Conservation (phyloP, 768 basidiomycete genomes). For the Russula virescens region DNA sequence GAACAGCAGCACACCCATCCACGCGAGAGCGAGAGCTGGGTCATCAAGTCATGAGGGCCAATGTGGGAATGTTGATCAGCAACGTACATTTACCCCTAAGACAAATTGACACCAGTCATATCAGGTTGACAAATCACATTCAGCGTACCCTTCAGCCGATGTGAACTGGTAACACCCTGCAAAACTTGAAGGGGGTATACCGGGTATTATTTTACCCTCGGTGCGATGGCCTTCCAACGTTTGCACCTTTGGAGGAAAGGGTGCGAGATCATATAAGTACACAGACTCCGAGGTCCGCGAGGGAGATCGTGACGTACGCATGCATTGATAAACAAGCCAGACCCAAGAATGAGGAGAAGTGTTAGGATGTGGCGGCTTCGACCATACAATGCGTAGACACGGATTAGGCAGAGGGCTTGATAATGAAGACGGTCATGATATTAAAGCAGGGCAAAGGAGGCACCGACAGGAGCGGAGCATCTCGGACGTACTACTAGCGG, state of each 20-base stretch:
- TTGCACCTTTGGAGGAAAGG: no score
- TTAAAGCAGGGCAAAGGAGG: no score
- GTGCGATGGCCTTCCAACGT: not conserved
- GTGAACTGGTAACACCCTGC: constrained; percentile 8
- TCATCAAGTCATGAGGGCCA: not conserved
- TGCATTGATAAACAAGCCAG: no score
- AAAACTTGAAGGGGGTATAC: no score
- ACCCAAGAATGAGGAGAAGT: not conserved
- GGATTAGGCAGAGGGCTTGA: not conserved
- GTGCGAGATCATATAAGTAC: not conserved
- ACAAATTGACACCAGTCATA: no score
- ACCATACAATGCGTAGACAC: constrained; percentile 12
- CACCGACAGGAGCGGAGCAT: no score
- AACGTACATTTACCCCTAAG: constrained; percentile 9
- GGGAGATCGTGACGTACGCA: no score
- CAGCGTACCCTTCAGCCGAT: constrained; percentile 4
- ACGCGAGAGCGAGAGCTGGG: constrained; percentile 9
- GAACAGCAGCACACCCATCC: constrained; percentile 8
- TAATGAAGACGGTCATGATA: not conserved
- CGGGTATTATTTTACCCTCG: not conserved
- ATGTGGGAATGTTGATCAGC: not conserved
- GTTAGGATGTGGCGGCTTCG: no score
- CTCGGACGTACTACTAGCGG: not conserved
- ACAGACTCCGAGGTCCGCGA: no score
- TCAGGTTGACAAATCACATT: no score